These are phyloP conservation scores for Xylariaceae sp. DNA, from an alignment of 2,329 filamentous ascomycete genomes.

Conservation along the genomic window DNA sequence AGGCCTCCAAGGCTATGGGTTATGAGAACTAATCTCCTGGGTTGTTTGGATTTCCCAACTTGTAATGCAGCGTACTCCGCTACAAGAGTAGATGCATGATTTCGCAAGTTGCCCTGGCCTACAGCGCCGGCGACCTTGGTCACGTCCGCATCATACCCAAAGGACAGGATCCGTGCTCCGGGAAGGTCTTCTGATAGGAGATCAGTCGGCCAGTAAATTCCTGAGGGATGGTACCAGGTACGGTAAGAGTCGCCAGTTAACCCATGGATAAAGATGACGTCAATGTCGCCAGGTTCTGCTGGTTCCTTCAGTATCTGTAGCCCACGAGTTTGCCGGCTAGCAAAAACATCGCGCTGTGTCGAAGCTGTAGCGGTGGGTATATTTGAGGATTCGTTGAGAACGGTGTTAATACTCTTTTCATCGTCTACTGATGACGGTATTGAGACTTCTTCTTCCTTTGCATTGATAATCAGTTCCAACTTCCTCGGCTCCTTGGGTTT, in stretches of 20 bases:
- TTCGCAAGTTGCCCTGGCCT: conserved; percentile 5
- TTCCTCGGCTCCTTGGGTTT: not conserved
- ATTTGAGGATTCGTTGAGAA: not conserved
- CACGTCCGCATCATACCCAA: conserved; percentile 9
- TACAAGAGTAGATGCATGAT: conserved; percentile 10
- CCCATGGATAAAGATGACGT: conserved; percentile 10
- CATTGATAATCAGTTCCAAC: not conserved
- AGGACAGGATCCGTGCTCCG: not conserved
- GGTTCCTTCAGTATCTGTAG: conserved; percentile 4
- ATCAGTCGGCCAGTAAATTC: not conserved
- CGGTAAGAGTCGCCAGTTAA: not conserved
- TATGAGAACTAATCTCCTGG: not conserved
- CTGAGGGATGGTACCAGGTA: not conserved
- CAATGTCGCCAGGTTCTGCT: not conserved
- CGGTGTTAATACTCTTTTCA: not conserved
- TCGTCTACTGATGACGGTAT: not conserved
- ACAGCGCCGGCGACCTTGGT: conserved; percentile 3
- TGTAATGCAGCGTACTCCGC: not conserved
- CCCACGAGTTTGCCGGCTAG: not conserved
- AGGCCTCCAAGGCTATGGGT: conserved; percentile 10
- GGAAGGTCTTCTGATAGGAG: not conserved
- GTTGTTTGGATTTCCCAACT: not conserved
- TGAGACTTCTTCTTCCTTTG: not conserved
- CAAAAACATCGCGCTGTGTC: not conserved
- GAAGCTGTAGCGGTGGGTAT: not conserved